phyloP scores from a whole-genome alignment of 306 rosid genomes.

The Pterocarpus macrocarpus region DNA sequence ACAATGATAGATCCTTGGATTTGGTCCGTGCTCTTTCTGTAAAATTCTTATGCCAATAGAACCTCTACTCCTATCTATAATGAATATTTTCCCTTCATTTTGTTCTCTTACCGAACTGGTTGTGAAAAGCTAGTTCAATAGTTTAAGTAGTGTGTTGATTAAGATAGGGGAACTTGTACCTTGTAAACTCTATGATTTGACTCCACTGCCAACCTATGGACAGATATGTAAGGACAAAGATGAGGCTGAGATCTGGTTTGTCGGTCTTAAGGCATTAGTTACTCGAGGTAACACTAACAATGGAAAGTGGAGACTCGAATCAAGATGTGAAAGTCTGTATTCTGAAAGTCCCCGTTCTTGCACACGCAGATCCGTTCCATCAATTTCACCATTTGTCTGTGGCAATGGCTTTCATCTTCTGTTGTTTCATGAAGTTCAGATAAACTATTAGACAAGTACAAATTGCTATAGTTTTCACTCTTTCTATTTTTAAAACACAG shows the following conservation, averaged over 20 bases:
- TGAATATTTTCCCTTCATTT: conserved; percentile 32
- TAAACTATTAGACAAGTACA: conserved; percentile 40
- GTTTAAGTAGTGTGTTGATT: conserved; percentile 25
- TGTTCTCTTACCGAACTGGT: conserved; percentile 16
- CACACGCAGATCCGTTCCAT: conserved; percentile 66
- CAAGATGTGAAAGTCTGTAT: conserved; percentile 64
- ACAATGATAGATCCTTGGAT: conserved; percentile 86
- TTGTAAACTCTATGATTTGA: conserved; percentile 44
- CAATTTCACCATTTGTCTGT: conserved; percentile 75
- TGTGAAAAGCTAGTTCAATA: conserved; percentile 42
- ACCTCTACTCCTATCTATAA: conserved; percentile 13
- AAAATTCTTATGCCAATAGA: conserved; percentile 29
- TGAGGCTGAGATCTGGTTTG: conserved; percentile 98
- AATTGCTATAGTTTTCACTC: conserved; percentile 25
- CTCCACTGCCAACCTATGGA: conserved; percentile 47
- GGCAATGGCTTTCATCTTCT: conserved; percentile 42
- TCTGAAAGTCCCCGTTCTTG: conserved; percentile 70
- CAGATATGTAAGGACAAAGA: conserved; percentile 99
- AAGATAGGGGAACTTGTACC: conserved; percentile 13
- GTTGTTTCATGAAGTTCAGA: conserved; percentile 40
- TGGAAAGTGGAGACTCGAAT: conserved; percentile 63
- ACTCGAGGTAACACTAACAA: conserved; percentile 63
- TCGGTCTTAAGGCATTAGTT: conserved; percentile 87
- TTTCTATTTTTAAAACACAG: conserved; percentile 56
- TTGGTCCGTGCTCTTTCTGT: conserved; percentile 74